Conservation (phyloP, 1,284 basidiomycete genomes). For the Porodaedalea pini region DNA sequence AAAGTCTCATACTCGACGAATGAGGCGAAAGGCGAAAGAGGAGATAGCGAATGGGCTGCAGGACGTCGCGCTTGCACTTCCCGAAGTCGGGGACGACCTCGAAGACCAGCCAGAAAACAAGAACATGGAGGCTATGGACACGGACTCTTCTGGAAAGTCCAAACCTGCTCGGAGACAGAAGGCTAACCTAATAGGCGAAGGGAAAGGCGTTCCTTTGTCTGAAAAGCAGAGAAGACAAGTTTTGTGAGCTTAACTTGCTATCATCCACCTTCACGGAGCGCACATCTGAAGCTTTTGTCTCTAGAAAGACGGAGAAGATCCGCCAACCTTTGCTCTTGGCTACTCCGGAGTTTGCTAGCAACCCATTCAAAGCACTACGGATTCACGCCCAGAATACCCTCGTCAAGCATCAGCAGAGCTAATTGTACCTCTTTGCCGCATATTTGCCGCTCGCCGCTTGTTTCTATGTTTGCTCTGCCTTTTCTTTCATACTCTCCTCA, state of each 20-base stretch:
- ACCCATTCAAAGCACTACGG: slow-evolving; percentile 77
- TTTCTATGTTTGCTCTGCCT: not conserved
- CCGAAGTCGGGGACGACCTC: slow-evolving; percentile 42
- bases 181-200: slow-evolving; percentile 64
- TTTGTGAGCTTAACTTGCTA: slow-evolving; percentile 44
- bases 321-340: slow-evolving; percentile 70
- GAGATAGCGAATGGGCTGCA: slow-evolving; percentile 60
- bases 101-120: slow-evolving; percentile 21
- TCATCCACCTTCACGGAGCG: too few relatives aligned
- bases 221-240: slow-evolving; percentile 64
- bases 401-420: slow-evolving; percentile 40
- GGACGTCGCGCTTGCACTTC: slow-evolving; percentile 57
- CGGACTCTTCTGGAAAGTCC: slow-evolving; percentile 25
- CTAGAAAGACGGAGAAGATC: slow-evolving; percentile 62
- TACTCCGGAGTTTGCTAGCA: slow-evolving; percentile 61
- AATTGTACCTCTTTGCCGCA: not conserved
- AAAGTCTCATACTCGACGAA: slow-evolving; percentile 66
- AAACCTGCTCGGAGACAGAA: slow-evolving; percentile 30
- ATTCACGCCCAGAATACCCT: slow-evolving; percentile 79
- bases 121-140: slow-evolving; percentile 3
- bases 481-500: not conserved
- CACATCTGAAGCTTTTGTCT: slow-evolving; percentile 7
- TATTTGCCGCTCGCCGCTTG: not conserved
- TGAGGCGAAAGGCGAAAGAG: slow-evolving; percentile 70
- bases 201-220: slow-evolving; percentile 57